These are phyloP conservation scores for Colletotrichum coccodes DNA, from an alignment of 2,329 filamentous ascomycete species.

Conservation along the genomic window DNA sequence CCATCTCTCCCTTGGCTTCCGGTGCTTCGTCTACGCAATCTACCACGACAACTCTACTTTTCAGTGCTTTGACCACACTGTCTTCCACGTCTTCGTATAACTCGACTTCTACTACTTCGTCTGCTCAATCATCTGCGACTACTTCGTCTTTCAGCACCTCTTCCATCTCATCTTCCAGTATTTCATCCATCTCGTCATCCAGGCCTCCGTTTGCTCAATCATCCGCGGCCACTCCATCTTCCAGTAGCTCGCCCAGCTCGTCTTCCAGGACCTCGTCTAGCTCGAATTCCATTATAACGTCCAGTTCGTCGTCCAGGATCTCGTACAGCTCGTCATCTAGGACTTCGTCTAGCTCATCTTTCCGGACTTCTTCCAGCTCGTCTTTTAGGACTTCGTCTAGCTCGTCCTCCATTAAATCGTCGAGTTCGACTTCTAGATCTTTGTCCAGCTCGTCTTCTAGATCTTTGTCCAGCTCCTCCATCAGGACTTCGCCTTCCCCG, in stretches of 20 bases:
- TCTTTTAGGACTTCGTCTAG: too few relatives aligned
- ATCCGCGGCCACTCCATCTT: neutral
- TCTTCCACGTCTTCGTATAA: too few relatives aligned
- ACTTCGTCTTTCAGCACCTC: neutral
- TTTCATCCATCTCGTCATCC: neutral
- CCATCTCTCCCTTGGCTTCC: too few relatives aligned
- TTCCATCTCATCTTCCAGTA: neutral
- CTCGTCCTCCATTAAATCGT: neutral
- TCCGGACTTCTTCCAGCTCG: neutral
- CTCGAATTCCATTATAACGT: neutral
- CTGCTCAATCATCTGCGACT: neutral
- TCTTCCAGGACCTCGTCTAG: neutral
- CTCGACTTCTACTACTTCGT: too few relatives aligned
- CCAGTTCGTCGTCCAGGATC: neutral
- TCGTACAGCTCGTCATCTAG: neutral
- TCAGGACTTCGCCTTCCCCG: neutral
- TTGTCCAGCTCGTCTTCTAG: neutral
- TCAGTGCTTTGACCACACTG: too few relatives aligned
- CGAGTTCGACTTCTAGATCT: neutral
- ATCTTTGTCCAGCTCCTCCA: neutral
- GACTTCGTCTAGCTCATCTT: neutral
- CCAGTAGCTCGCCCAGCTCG: neutral
- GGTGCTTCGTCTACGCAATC: neutral
- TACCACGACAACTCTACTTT: too few relatives aligned
- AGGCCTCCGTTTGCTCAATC: neutral